Evolutionary conservation across 129 eudicot species (phyloP), one percentile per base, ranked within the genome.

Genomic region (Smallanthus sonchifolius): DNA sequence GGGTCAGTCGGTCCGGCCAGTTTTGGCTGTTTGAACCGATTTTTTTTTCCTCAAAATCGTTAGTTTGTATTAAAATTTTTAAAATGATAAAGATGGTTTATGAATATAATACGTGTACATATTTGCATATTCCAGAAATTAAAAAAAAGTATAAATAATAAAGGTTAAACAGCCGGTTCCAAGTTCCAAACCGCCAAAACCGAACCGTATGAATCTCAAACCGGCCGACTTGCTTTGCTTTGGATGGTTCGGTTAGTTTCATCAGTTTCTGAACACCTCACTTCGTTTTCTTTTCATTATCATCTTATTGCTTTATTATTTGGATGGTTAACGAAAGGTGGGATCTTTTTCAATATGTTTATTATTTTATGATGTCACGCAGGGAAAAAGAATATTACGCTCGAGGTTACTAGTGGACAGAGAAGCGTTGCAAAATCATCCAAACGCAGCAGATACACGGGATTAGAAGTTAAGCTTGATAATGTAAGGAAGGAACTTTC

Each of bases 401-500:
- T 94, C 32, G 96, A 85, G 79, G 79, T 87, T 70, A 62, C 69
- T 43, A 62, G 77, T 37, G 85, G 77, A 67, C 62, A 82, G 61
- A 88, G 62, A 54, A 75, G 63, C 40, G 63, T 70, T 14, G 49
- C 64, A 35, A 94, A 82, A 78, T 68, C 83, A 70, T 63, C 81
- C 39, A 94, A 90, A 55, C 88, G 97, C 28, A 81, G 77, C 69
- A 80, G 82, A 77, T 62, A 84, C 62, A 83, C 89, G 3, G 89
- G 87, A 36, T 62, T 94, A 86, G 97, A 88, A 69, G 65, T 74
- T 36, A 84, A 86, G 82, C 93, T 94, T 52, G 98, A 94, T 63
- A 83, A 91, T 77, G 66, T 94, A 36, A 87, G 98, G 11, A 94
- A 88, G 80, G 93, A 94, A 74, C 83, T 94, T 19, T 85, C 98